phyloP scores from a whole-genome alignment of 2,329 filamentous ascomycete genomes.

The Alternaria triticina region DNA sequence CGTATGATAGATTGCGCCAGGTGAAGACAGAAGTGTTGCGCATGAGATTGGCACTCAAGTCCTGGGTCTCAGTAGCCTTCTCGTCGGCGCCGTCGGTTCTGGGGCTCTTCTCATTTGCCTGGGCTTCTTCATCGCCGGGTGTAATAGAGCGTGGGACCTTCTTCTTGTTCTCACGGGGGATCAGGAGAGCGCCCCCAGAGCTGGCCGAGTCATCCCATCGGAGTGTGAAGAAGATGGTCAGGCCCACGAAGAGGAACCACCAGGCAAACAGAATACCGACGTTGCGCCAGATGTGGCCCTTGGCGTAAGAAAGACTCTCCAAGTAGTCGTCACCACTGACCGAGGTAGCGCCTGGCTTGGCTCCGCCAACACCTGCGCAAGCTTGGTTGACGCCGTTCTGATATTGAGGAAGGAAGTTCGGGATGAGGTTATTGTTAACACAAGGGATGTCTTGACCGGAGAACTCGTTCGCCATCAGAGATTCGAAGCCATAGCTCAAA shows the following conservation, averaged over 20 bases:
- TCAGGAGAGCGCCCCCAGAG: conserved; percentile 62
- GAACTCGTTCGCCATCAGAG: conserved; percentile 74
- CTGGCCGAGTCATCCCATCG: conserved; percentile 62
- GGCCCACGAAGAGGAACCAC: conserved; percentile 52
- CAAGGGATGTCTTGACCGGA: conserved; percentile 56
- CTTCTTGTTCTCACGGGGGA: conserved; percentile 58
- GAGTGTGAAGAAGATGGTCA: conserved; percentile 65
- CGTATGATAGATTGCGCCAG: conserved; percentile 61
- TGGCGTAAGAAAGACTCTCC: conserved; percentile 53
- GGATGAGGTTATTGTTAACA: conserved; percentile 58
- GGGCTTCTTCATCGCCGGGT: conserved; percentile 59
- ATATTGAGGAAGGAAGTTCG: conserved; percentile 58
- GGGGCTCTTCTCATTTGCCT: conserved; percentile 24
- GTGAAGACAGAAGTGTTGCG: conserved; percentile 75
- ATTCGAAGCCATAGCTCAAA: conserved; percentile 78
- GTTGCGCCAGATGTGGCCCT: conserved; percentile 45
- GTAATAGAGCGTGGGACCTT: conserved; percentile 13
- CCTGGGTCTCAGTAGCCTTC: conserved; percentile 17
- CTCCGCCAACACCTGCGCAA: conserved; percentile 66
- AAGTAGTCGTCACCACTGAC: conserved; percentile 68
- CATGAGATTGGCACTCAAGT: conserved; percentile 49
- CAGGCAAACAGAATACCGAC: conserved; percentile 55
- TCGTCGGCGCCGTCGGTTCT: conserved; percentile 32
- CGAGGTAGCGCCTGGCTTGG: conserved; percentile 54
- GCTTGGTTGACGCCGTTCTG: conserved; percentile 51